Conservation (phyloP, 768 basidiomycete species). For the Phylloporus sp. region DNA sequence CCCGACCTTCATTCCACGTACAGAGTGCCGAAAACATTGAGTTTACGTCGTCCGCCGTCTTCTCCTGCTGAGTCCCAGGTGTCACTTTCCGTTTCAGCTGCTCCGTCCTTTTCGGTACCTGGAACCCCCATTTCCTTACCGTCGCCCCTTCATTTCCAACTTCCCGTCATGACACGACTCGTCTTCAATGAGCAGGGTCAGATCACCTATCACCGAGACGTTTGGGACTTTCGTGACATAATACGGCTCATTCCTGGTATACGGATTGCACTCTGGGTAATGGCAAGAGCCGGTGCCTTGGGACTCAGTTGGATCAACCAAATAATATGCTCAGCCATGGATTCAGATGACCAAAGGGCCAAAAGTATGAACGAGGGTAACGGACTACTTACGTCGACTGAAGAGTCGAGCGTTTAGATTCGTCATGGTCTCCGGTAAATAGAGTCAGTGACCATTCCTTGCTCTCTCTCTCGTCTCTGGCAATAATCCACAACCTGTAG, state of each 20-base stretch:
- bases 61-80: constrained; percentile 28
- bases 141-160: constrained; percentile 69
- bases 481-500: background rate
- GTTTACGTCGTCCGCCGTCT: constrained; percentile 30
- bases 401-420: constrained; percentile 11
- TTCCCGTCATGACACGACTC: constrained; percentile 68
- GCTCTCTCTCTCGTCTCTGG: background rate
- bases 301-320: constrained; percentile 44
- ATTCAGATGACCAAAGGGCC: background rate
- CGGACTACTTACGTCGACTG: constrained; percentile 12
- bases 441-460: background rate
- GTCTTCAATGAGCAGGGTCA: constrained; percentile 80
- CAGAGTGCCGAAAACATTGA: constrained; percentile 39
- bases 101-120: constrained; percentile 53
- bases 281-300: constrained; percentile 56
- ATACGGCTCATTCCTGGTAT: constrained; percentile 70
- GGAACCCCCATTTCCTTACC: constrained; percentile 56
- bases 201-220: constrained; percentile 75
- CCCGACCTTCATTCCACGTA: constrained; percentile 61
- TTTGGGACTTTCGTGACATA: constrained; percentile 79
- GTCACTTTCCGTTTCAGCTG: constrained; percentile 27
- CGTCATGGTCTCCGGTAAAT: background rate
- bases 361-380: constrained; percentile 3
- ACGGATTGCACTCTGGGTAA: constrained; percentile 65
- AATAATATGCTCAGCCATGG: constrained; percentile 8